Conservation (phyloP, 2,329 filamentous ascomycete genomes). For the Arthrobotrys entomopaga region DNA sequence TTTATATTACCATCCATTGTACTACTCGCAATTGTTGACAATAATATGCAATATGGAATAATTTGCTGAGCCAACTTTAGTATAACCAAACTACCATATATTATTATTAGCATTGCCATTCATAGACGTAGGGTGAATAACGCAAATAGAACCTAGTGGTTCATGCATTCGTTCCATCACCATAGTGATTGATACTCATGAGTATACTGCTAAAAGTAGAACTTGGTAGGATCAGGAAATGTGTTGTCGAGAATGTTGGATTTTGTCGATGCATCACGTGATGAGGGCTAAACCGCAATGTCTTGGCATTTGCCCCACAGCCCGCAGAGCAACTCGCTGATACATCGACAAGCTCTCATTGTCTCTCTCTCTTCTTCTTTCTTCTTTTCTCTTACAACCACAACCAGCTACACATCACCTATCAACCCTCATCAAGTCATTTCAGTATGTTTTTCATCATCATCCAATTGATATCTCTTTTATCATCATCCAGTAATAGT, state of each 20-base stretch:
- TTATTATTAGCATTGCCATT: too few relatives aligned
- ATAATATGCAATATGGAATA: too few relatives aligned
- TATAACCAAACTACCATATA: too few relatives aligned
- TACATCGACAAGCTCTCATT: constrained; percentile 16
- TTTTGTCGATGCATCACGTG: constrained; percentile 32
- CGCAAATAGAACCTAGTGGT: too few relatives aligned
- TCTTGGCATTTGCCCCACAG: constrained; percentile 51
- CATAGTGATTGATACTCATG: too few relatives aligned
- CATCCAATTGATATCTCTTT: background rate
- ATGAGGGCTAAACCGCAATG: constrained; percentile 55
- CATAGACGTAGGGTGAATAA: too few relatives aligned
- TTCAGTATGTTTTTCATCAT: constrained; percentile 29
- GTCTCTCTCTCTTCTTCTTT: constrained; percentile 13
- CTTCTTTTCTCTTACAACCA: constrained; percentile 20
- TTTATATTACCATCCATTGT: too few relatives aligned
- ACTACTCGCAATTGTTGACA: too few relatives aligned
- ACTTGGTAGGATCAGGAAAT: too few relatives aligned
- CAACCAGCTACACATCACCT: constrained; percentile 32
- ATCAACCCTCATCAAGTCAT: constrained; percentile 54
- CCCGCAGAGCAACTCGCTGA: constrained; percentile 1
- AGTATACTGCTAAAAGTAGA: too few relatives aligned
- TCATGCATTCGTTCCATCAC: too few relatives aligned
- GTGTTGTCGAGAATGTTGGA: background rate
- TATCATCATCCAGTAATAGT: background rate
- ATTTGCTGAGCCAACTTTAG: too few relatives aligned